Evolutionary conservation across 2,329 filamentous ascomycete species (phyloP).

Genomic region (Lasiodiplodia sp.): DNA sequence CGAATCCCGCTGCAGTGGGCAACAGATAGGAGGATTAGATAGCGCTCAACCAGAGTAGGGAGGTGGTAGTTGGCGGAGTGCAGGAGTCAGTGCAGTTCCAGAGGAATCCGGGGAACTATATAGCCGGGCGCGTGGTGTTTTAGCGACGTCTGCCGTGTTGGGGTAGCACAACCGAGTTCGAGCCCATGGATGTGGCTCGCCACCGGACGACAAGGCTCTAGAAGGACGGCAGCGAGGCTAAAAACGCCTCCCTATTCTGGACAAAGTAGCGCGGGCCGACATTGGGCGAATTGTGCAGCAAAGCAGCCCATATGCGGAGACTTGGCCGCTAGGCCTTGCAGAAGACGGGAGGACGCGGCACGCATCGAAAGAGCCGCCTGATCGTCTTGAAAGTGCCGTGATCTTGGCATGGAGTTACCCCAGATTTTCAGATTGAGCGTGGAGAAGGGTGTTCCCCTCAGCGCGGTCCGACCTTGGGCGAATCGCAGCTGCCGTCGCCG

Average conservation of each 20-base stretch:
- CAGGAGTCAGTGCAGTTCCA: not conserved
- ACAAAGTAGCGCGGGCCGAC: not conserved
- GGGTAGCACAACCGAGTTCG: conserved; percentile 1
- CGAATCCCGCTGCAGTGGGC: not conserved
- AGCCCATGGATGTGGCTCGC: not conserved
- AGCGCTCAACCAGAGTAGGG: not conserved
- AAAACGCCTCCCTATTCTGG: conserved; percentile 2
- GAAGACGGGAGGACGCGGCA: not conserved
- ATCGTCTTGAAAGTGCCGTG: not conserved
- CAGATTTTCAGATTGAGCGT: conserved; percentile 7
- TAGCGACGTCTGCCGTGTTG: conserved; percentile 12
- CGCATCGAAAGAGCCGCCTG: conserved; percentile 5
- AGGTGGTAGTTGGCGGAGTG: not conserved
- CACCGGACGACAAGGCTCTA: conserved; percentile 9
- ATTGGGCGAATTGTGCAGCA: conserved; percentile 1
- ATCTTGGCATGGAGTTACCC: conserved; percentile 19
- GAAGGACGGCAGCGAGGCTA: conserved; percentile 1
- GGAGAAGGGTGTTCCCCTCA: not conserved
- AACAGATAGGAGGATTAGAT: not conserved
- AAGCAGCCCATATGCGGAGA: not conserved
- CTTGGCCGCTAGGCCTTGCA: conserved; percentile 1
- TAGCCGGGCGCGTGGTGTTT: conserved; percentile 10
- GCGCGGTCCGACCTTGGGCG: conserved; percentile 1
- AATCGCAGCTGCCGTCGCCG: not conserved
- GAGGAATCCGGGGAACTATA: conserved; percentile 11